Conservation (phyloP, 2,329 filamentous ascomycete species). For the Stylonectria norvegica region DNA sequence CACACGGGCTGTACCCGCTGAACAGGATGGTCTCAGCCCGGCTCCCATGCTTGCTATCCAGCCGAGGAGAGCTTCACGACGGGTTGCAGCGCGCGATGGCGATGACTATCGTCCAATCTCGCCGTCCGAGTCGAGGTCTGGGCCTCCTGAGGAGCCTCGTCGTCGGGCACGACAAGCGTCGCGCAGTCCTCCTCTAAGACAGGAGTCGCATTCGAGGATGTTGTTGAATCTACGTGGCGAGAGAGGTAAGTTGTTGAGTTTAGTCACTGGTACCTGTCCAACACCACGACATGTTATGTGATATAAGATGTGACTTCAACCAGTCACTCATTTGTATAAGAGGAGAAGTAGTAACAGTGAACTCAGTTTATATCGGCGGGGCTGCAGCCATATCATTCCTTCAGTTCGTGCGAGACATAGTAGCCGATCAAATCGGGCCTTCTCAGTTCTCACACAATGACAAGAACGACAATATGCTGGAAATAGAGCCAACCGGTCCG, state of each 20-base stretch:
- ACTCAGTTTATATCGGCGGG: slow-evolving; percentile 48
- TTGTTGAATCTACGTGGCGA: slow-evolving; percentile 51
- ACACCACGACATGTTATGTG: too few relatives aligned
- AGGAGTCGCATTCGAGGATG: slow-evolving; percentile 37
- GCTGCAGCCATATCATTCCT: slow-evolving; percentile 54
- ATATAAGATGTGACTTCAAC: too few relatives aligned
- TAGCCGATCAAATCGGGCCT: slow-evolving; percentile 24
- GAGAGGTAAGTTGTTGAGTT: slow-evolving; percentile 36
- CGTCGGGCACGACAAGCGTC: too few relatives aligned
- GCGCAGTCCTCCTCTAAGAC: slow-evolving; percentile 12
- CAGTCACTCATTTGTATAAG: neutral
- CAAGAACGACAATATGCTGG: slow-evolving; percentile 27
- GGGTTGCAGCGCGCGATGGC: neutral
- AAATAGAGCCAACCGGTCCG: slow-evolving; percentile 18
- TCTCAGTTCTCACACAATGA: slow-evolving; percentile 27
- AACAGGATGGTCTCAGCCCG: neutral
- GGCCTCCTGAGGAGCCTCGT: slow-evolving; percentile 11
- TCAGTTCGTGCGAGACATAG: slow-evolving; percentile 33
- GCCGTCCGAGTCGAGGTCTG: slow-evolving; percentile 29
- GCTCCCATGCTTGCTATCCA: neutral
- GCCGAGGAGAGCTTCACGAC: slow-evolving; percentile 2
- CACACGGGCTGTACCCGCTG: neutral
- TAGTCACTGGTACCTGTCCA: too few relatives aligned
- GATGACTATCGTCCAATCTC: slow-evolving; percentile 26
- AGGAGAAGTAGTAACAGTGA: slow-evolving; percentile 1